Evolutionary conservation across 2,329 filamentous ascomycete species (phyloP).

Genomic region (Nannizzia gypsea): DNA sequence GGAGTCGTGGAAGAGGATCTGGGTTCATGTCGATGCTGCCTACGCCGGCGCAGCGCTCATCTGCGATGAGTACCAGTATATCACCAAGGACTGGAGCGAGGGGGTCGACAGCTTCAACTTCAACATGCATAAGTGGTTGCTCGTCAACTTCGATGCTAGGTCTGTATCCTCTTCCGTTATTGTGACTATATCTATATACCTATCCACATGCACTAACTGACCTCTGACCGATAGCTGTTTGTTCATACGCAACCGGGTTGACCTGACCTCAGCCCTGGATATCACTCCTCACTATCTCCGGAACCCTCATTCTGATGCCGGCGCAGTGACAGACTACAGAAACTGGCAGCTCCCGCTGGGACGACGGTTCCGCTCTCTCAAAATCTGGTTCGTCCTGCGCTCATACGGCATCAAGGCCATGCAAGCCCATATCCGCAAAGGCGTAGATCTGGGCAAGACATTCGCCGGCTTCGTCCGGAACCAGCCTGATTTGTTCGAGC

Average conservation of each 20-base stretch:
- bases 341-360: constrained; percentile 97
- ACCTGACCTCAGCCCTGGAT: constrained; percentile 68
- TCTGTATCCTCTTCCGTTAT: constrained; percentile 14
- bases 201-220: constrained; percentile 17
- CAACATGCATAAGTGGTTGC: constrained; percentile 96
- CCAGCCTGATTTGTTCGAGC: constrained; percentile 59
- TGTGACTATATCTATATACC: not conserved
- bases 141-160: constrained; percentile 77
- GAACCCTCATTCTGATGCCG: constrained; percentile 68
- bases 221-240: constrained; percentile 60
- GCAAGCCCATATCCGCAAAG: constrained; percentile 58
- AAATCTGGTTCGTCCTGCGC: constrained; percentile 90
- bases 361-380: constrained; percentile 73
- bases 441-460: constrained; percentile 55
- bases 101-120: constrained; percentile 80
- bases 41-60: constrained; percentile 81
- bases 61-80: constrained; percentile 65
- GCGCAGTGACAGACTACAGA: constrained; percentile 83
- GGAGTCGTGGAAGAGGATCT: constrained; percentile 48
- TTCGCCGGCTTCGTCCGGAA: constrained; percentile 52
- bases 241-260: constrained; percentile 61
- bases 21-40: constrained; percentile 89
- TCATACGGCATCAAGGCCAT: constrained; percentile 69
- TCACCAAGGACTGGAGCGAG: constrained; percentile 46
- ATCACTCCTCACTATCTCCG: constrained; percentile 71